These are phyloP conservation scores for Xylaria sp. DNA, from an alignment of 2,329 filamentous ascomycete species.

Conservation along the genomic window DNA sequence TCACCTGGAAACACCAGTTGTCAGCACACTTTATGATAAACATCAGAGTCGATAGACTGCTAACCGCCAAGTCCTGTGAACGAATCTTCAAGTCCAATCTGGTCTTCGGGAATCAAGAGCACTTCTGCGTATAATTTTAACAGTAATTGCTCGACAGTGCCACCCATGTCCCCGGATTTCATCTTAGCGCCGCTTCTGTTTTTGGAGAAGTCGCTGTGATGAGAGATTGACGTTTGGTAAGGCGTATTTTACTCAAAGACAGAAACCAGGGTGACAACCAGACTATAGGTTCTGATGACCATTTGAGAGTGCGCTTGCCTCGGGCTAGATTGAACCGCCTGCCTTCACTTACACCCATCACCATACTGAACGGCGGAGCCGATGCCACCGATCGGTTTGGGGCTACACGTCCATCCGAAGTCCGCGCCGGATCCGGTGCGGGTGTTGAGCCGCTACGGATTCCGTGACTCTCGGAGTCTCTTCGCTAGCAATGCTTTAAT, in stretches of 20 bases:
- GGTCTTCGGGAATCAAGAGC: constrained; percentile 15
- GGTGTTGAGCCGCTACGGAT: neutral
- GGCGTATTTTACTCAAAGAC: neutral
- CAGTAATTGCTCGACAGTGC: constrained; percentile 9
- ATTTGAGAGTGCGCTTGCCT: neutral
- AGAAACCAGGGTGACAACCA: neutral
- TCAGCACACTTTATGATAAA: neutral
- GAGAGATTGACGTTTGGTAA: neutral
- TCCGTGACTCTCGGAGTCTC: neutral
- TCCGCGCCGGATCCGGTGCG: neutral
- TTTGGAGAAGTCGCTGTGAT: neutral
- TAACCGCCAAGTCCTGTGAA: constrained; percentile 26
- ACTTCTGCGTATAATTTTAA: constrained; percentile 23
- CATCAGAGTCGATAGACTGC: neutral
- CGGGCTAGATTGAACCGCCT: neutral
- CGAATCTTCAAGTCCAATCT: constrained; percentile 23
- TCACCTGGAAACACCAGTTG: constrained; percentile 8
- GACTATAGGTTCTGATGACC: neutral
- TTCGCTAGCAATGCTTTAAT: neutral
- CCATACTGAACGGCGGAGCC: neutral
- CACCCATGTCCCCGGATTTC: neutral
- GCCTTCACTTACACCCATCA: too few relatives aligned
- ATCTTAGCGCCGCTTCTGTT: neutral
- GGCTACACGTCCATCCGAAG: neutral
- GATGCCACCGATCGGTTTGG: neutral